Evolutionary conservation across 1,284 basidiomycete genomes (phyloP), one percentile per base, ranked within the genome.

Genomic region (Ceratobasidium sp.): DNA sequence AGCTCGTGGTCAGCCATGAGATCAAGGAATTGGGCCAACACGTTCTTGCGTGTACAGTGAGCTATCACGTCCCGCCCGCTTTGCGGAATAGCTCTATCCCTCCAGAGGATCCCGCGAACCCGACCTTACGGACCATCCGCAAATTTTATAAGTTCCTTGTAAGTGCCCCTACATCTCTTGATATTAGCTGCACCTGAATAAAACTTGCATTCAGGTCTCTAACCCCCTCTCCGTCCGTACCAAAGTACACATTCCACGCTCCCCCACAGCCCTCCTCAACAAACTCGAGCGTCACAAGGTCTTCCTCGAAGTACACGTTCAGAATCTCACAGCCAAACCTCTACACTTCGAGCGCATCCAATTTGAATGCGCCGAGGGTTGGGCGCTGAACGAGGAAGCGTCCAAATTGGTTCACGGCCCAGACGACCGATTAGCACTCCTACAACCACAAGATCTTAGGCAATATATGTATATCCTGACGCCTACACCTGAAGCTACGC

Each of bases 121-220:
- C 89, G 2, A 83, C 80, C 36, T 76, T 91, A 41, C 89, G 92
- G 80, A 90, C 89, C 44, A 94, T 96, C 80, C 88, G 92, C 75
- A 94, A 95, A 80, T 96, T 94, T 83, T 93, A 95, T 84, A 96
- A 95, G 82, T 96, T 96, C 81, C 89, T 88, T 50, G 94, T 95
- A 80, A 81, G 92, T 87, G 45, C 41, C 22, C 33, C 62, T 56
- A n/a, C 27, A 29, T 71, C 44, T 64, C 73, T 59, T 33, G 31
- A 73, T 63, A 41, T 31, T 17, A 9, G 50, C 48, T 62, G 45
- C 54, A 33, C 24, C 64, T 73, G 53, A 73, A 75, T 47, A 77
- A 44, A 44, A 22, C 73, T 54, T 47, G 27, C 75, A 60, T 63
- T 17, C 78, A 95, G 93, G 93, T 94, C 11, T 92, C 91, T 14